Conservation (phyloP, 2,329 filamentous ascomycete genomes). For the Microdochium paspali region DNA sequence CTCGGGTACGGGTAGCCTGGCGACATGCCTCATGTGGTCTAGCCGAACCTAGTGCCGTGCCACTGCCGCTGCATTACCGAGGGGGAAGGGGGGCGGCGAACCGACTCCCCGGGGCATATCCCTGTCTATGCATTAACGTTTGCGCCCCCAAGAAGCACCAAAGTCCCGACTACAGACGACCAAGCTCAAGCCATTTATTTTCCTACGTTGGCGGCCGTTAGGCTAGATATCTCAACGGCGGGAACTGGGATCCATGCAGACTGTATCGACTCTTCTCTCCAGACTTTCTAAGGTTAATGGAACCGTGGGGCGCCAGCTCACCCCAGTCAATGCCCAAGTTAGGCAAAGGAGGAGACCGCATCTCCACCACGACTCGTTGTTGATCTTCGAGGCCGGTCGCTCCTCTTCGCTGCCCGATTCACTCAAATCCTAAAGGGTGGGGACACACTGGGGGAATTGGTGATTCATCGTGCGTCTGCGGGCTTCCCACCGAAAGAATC, state of each 20-base stretch:
- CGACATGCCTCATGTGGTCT: not conserved
- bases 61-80: not conserved
- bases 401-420: not conserved
- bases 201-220: not conserved
- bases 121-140: not conserved
- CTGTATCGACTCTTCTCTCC: too few relatives aligned
- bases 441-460: not conserved
- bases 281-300: not conserved
- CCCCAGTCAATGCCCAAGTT: not conserved
- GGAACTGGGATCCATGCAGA: not conserved
- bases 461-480: not conserved
- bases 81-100: too few relatives aligned
- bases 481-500: not conserved
- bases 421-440: too few relatives aligned
- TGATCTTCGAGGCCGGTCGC: not conserved
- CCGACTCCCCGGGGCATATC: not conserved
- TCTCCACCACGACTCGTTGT: not conserved
- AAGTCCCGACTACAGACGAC: not conserved
- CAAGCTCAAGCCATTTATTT: not conserved
- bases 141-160: not conserved
- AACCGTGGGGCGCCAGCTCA: not conserved
- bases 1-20: not conserved
- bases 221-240: not conserved
- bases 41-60: not conserved
- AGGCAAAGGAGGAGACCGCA: not conserved